These are phyloP conservation scores for Phialophora macrospora DNA, from an alignment of 2,329 filamentous ascomycete genomes.

Conservation along the genomic window DNA sequence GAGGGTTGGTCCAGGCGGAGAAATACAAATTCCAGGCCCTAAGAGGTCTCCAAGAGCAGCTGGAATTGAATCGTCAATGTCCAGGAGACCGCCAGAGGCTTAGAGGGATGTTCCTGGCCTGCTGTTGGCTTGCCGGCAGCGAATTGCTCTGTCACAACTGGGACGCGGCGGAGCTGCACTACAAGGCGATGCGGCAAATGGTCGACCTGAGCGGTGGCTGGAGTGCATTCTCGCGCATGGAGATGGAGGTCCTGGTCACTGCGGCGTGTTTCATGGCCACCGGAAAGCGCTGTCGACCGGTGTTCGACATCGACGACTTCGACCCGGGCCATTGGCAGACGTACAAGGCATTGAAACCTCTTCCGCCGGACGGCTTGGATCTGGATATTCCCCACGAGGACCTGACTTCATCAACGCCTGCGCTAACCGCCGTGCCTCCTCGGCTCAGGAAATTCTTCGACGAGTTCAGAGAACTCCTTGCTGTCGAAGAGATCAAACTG, in stretches of 20 bases:
- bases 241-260: background rate
- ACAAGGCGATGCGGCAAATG: background rate
- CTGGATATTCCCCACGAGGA: background rate
- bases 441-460: background rate
- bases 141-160: slow-evolving; percentile 5
- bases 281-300: slow-evolving; percentile 1
- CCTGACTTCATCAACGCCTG: background rate
- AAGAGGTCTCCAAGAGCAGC: slow-evolving; percentile 3
- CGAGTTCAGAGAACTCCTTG: slow-evolving; percentile 1
- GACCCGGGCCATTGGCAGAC: background rate
- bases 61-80: slow-evolving; percentile 4
- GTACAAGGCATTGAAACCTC: slow-evolving; percentile 3
- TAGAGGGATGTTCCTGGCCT: slow-evolving; percentile 1
- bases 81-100: background rate
- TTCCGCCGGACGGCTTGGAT: background rate
- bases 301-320: background rate
- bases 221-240: slow-evolving; percentile 7
- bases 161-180: slow-evolving; percentile 6
- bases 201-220: slow-evolving; percentile 5
- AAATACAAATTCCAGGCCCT: slow-evolving; percentile 4
- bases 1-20: background rate
- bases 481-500: slow-evolving; percentile 7
- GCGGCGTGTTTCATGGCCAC: slow-evolving; percentile 2
- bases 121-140: slow-evolving; percentile 5
- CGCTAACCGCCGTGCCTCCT: background rate